Evolutionary conservation across 345 rosid genomes (phyloP).

Genomic region (Bretschneidera sinensis): DNA sequence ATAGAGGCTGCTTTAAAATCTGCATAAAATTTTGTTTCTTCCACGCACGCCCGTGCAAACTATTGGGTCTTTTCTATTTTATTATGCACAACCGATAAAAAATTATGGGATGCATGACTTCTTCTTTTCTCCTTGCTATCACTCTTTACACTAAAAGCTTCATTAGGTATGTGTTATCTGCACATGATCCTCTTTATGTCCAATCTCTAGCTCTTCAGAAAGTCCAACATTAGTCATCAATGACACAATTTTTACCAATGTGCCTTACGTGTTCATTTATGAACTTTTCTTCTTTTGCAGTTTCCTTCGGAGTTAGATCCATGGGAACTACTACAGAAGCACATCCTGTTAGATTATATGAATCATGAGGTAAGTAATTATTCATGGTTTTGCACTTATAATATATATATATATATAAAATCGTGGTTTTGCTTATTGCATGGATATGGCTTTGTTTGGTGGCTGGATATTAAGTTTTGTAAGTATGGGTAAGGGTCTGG

Average conservation of each 20-base stretch:
- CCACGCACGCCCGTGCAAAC: background rate
- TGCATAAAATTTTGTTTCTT: background rate
- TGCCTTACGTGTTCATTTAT: conserved; percentile 15
- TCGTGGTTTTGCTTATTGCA: conserved; percentile 12
- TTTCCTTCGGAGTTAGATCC: conserved; percentile 81
- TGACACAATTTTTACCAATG: conserved; percentile 11
- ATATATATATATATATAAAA: too few relatives aligned
- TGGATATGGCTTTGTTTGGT: conserved; percentile 5
- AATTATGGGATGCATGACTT: too few relatives aligned
- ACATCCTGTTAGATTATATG: conserved; percentile 73
- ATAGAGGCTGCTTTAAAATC: background rate
- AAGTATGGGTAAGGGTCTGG: background rate
- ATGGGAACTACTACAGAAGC: conserved; percentile 75
- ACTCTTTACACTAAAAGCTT: too few relatives aligned
- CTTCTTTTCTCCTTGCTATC: too few relatives aligned
- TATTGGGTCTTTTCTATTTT: too few relatives aligned
- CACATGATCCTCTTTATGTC: too few relatives aligned
- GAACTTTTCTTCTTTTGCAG: conserved; percentile 41
- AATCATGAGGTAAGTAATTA: conserved; percentile 69
- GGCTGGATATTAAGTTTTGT: background rate
- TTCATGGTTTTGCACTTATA: conserved; percentile 4
- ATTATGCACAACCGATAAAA: background rate
- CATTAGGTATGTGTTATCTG: too few relatives aligned
- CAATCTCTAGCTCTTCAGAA: background rate
- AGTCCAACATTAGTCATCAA: background rate